Evolutionary conservation across 2,329 filamentous ascomycete species (phyloP).

Genomic region (Aspergillus japonicus): DNA sequence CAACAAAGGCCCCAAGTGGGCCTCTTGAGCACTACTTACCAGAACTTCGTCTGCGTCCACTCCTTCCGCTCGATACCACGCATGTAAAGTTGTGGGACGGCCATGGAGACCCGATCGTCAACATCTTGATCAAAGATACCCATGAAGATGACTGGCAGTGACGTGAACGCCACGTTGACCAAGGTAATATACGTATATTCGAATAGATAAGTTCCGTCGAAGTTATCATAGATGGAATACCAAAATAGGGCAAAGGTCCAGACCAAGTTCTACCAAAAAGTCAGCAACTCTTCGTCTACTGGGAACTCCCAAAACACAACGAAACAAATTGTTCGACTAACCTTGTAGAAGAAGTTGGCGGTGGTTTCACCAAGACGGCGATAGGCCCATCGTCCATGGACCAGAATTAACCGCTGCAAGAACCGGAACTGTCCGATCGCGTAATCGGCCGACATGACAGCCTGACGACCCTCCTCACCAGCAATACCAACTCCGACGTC

Average conservation of each 20-base stretch:
- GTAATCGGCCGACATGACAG: constrained; percentile 92
- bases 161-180: constrained; percentile 6
- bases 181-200: constrained; percentile 7
- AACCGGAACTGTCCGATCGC: constrained; percentile 91
- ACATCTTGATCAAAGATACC: constrained; percentile 6
- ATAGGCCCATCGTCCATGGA: constrained; percentile 95
- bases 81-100: constrained; percentile 7
- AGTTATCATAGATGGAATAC: constrained; percentile 8
- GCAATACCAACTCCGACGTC: constrained; percentile 92
- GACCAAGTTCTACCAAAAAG: constrained; percentile 3
- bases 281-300: neutral
- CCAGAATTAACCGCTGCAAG: constrained; percentile 76
- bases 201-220: constrained; percentile 5
- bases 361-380: constrained; percentile 18
- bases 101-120: constrained; percentile 6
- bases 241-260: constrained; percentile 6
- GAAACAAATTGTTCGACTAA: neutral
- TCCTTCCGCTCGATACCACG: constrained; percentile 7
- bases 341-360: constrained; percentile 9
- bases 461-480: constrained; percentile 84
- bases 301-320: no score
- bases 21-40: neutral
- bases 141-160: constrained; percentile 6
- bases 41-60: constrained; percentile 8
- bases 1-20: neutral